Base-by-base conservation (phyloP, 2,329 filamentous ascomycete genomes). In the Biscogniauxia sp. region DNA sequence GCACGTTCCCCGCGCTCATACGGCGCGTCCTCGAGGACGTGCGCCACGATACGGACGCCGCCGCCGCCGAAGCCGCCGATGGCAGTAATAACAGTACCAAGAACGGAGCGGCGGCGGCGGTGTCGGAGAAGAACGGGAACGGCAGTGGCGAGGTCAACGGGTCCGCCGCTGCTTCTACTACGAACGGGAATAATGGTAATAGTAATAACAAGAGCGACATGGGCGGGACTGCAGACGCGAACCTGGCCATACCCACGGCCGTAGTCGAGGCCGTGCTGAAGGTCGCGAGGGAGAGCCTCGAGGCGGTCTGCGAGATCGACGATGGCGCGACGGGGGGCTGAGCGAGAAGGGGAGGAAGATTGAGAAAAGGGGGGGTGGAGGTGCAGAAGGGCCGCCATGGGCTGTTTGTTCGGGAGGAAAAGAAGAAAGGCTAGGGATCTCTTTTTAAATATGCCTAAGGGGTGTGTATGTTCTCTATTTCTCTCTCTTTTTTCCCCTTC, bases 231-330 rank as follows among this genome's bases (percentile, higher is more conserved):
- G 72, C 68, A 13, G 72, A 72, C 25, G 55, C 63, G 19, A 79
- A 73, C 66, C 78, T 88, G 15, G 86, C 85, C 32, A 73, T 89
- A 51, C 86, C 88, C 13, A 78, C 81, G 58, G 70, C 77, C 2
- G 84, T 88, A n/a, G 75, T 89, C 15, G 83, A 88, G 25, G 84
- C 89, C 65, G 85, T 85, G 4, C 76, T 88, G n/a, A 80, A 80
- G 64, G 77, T 84, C 32, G 86, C 86, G 26, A 78, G 82, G 60
- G 85, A 88, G 67, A 82, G 81, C 64, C 75, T 89, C 51, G 85
- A 87, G 64, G 71, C 76, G 45, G 78, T 85, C 13, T 77, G 76
- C 56, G 75, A 77, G 64, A 69, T 80, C 53, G 76, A 78, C 23
- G 72, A 71, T 54, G 68, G 65, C 20, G 56, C 59, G 41, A 51